These are phyloP conservation scores for Stephanodiscus triporus DNA, from an alignment of 108 stramenopile species.

Conservation along the genomic window DNA sequence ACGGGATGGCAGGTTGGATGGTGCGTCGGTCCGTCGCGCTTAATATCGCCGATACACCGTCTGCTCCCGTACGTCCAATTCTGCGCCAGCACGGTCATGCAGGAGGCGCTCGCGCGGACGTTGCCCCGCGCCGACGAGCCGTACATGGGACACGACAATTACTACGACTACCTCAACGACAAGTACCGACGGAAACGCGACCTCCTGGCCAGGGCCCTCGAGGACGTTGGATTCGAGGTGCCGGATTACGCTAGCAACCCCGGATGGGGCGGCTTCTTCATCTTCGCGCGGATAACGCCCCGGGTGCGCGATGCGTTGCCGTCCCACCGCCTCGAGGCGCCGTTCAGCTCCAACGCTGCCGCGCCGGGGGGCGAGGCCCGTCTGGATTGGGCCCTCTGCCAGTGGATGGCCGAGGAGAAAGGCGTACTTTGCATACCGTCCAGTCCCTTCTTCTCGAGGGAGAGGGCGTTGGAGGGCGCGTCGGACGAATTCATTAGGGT, in stretches of 20 bases:
- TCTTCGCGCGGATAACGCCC: constrained; percentile 86
- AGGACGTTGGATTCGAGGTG: constrained; percentile 75
- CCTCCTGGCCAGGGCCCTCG: constrained; percentile 67
- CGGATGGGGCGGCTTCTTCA: constrained; percentile 95
- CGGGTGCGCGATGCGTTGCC: constrained; percentile 65
- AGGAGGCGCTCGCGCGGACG: constrained; percentile 87
- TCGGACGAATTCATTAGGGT: constrained; percentile 91
- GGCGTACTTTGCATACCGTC: constrained; percentile 96
- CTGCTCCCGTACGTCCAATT: constrained; percentile 95
- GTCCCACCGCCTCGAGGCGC: constrained; percentile 36
- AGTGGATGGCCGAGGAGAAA: constrained; percentile 91
- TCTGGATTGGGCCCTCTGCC: constrained; percentile 89
- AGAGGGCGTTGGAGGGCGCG: constrained; percentile 58
- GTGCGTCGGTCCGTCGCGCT: constrained; percentile 87
- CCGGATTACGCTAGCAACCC: constrained; percentile 76
- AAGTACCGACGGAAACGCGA: constrained; percentile 89
- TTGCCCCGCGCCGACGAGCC: constrained; percentile 85
- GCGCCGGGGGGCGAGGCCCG: constrained; percentile 79
- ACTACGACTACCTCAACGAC: constrained; percentile 77
- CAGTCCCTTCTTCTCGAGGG: constrained; percentile 90
- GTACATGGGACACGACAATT: constrained; percentile 76
- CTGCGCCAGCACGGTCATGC: constrained; percentile 93
- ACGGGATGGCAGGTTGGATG: constrained; percentile 99
- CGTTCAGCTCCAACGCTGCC: constrained; percentile 56
- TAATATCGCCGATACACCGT: constrained; percentile 78